Conservation (phyloP, 257 asterid species). For the Solanum phureja region DNA sequence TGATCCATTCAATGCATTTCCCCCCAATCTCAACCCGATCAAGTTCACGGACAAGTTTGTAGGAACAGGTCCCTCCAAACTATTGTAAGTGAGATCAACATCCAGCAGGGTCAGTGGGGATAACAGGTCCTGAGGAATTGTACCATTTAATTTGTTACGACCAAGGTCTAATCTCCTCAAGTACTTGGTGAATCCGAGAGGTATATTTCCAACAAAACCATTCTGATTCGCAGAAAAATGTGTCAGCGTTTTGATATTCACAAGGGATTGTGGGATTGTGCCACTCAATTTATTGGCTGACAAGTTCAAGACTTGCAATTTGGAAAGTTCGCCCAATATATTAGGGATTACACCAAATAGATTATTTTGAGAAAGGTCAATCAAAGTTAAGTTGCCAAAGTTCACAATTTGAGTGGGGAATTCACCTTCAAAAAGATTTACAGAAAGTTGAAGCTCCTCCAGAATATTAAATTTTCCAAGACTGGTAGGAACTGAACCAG, state of each 20-base stretch:
- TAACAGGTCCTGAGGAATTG: constrained; percentile 39
- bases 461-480: constrained; percentile 33
- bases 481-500: constrained; percentile 41
- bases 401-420: constrained; percentile 34
- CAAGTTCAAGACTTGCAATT: constrained; percentile 36
- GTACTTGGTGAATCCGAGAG: too few species aligned
- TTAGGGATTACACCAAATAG: constrained; percentile 47
- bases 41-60: constrained; percentile 19
- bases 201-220: constrained; percentile 40
- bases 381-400: constrained; percentile 31
- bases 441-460: constrained; percentile 55
- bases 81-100: constrained; percentile 49
- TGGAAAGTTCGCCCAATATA: constrained; percentile 26
- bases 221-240: constrained; percentile 75
- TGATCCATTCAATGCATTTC: constrained; percentile 38
- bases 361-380: constrained; percentile 40
- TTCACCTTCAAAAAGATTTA: constrained; percentile 34
- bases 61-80: constrained; percentile 44
- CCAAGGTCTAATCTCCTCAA: constrained; percentile 50
- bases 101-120: constrained; percentile 31
- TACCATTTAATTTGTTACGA: constrained; percentile 43
- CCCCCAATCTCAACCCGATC: constrained; percentile 61
- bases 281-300: constrained; percentile 47
- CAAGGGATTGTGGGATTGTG: constrained; percentile 38
- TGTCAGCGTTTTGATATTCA: constrained; percentile 18